phyloP scores from a whole-genome alignment of 306 rosid genomes.

The Rosa rugosa region DNA sequence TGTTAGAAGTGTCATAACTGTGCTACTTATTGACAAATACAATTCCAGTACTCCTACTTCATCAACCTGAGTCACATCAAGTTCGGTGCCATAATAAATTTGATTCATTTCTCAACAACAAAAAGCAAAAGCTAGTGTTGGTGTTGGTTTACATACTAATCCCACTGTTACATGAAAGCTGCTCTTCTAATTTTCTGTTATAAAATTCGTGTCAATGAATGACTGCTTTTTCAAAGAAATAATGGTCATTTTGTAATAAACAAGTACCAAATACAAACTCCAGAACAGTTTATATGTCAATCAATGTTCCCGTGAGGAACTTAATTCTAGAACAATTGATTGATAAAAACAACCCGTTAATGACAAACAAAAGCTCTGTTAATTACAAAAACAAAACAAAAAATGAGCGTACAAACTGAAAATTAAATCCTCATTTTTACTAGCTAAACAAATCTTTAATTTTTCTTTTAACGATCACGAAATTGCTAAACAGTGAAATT shows the following conservation, averaged over 20 bases:
- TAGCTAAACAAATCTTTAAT: too few relatives aligned
- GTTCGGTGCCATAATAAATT: slow-evolving; percentile 11
- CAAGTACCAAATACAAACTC: neutral
- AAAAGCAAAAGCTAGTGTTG: slow-evolving; percentile 1
- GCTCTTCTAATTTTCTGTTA: neutral
- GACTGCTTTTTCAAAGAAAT: neutral
- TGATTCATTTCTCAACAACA: slow-evolving; percentile 3
- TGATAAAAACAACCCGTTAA: too few relatives aligned
- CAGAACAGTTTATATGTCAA: too few relatives aligned
- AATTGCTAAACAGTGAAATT: neutral
- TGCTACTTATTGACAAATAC: slow-evolving; percentile 1
- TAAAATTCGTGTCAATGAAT: neutral
- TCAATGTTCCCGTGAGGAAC: too few relatives aligned
- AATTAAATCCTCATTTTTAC: too few relatives aligned
- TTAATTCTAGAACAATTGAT: too few relatives aligned
- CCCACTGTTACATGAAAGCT: neutral
- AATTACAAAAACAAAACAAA: too few relatives aligned
- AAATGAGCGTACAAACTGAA: too few relatives aligned
- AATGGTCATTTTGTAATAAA: neutral
- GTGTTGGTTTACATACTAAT: neutral
- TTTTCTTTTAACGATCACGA: too few relatives aligned
- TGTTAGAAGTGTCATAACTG: slow-evolving; percentile 14
- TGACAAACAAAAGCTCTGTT: too few relatives aligned
- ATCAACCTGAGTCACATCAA: slow-evolving; percentile 15
- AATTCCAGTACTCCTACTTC: neutral